Evolutionary conservation across 495 filamentous ascomycete species (phyloP), one percentile per base, ranked within the genome.

Genomic region (Penicillium cinerascens): DNA sequence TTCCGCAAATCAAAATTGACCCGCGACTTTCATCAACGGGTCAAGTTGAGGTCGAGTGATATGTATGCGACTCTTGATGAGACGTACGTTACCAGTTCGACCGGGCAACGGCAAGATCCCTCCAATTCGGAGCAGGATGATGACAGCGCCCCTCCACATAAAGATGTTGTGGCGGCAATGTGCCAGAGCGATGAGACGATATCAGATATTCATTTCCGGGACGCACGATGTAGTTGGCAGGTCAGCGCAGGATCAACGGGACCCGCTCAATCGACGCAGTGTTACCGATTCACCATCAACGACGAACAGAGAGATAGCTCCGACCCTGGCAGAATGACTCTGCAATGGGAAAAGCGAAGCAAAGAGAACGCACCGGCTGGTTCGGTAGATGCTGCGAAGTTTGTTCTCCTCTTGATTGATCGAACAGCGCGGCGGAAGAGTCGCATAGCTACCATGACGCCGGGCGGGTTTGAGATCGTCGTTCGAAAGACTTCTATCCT

Each of bases 41-140:
- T 60, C 4, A 73, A 72, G 39, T 54, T 73, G 1, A 51, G 57
- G 29, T 18, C 56, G 17, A 56, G 59, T 3, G 71, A 75, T 60
- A 44, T 72, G 36, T 75, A 73, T 29, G 54, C 67, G 1, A 60
- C 63, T 1, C 62, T 64, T 49, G 67, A 59, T 45, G 71, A 73
- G 23, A 50, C 57, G 2, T 66, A 59, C 41, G 49, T 59, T 5
- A 43, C 51, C 16, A 51, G 35, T 38, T 20, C 21, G 16, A 27
- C 36, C 11, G 26, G 6, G n/a, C 21, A 7, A 41, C 25, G 37
- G 1, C 35, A 42, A 25, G 17, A 51, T 36, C 39, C 39, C 1
- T 43, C 55, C 42, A 59, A 57, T 62, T 51, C 54, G 10, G 29
- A 55, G 6, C 6, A 13, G n/a, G 18, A 18, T 21, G 37, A 20